These are phyloP conservation scores for Penicillium oxalicum DNA, from an alignment of 2,329 filamentous ascomycete species.

Conservation along the genomic window DNA sequence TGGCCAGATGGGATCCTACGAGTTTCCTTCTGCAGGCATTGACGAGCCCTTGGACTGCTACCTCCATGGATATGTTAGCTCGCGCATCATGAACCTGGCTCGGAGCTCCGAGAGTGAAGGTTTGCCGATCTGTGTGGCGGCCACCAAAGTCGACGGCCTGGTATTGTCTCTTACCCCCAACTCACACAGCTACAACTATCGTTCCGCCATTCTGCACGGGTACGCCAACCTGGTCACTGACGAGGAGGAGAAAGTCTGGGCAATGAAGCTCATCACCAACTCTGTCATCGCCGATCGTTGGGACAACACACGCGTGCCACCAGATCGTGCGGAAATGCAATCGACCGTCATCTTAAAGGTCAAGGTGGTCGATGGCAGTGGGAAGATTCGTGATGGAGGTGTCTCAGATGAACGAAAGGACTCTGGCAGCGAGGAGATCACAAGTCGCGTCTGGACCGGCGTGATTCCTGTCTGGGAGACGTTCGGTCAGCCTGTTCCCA, in stretches of 20 bases:
- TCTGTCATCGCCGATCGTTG: slow-evolving; percentile 64
- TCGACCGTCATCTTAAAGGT: slow-evolving; percentile 68
- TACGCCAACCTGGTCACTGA: slow-evolving; percentile 63
- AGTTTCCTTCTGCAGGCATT: slow-evolving; percentile 52
- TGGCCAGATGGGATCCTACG: slow-evolving; percentile 71
- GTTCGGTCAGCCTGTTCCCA: slow-evolving; percentile 58
- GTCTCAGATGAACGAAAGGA: slow-evolving; percentile 59
- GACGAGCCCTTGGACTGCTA: slow-evolving; percentile 68
- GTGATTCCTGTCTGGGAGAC: slow-evolving; percentile 60
- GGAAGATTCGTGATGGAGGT: slow-evolving; percentile 63
- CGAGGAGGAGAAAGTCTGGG: slow-evolving; percentile 65
- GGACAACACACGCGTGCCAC: slow-evolving; percentile 62
- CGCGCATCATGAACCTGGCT: slow-evolving; percentile 66
- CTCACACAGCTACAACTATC: slow-evolving; percentile 81
- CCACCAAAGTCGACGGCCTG: slow-evolving; percentile 70
- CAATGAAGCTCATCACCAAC: slow-evolving; percentile 73
- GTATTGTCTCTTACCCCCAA: slow-evolving; percentile 74
- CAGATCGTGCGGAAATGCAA: slow-evolving; percentile 66
- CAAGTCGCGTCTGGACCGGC: slow-evolving; percentile 52
- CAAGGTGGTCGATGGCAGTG: slow-evolving; percentile 63
- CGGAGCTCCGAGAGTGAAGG: slow-evolving; percentile 44
- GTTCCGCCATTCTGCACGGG: slow-evolving; percentile 71
- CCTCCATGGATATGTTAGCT: slow-evolving; percentile 77
- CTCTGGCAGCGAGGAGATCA: slow-evolving; percentile 42
- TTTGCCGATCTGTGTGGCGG: slow-evolving; percentile 65